Evolutionary conservation across 2,329 filamentous ascomycete genomes (phyloP).

Genomic region (Aschersonia sp.): DNA sequence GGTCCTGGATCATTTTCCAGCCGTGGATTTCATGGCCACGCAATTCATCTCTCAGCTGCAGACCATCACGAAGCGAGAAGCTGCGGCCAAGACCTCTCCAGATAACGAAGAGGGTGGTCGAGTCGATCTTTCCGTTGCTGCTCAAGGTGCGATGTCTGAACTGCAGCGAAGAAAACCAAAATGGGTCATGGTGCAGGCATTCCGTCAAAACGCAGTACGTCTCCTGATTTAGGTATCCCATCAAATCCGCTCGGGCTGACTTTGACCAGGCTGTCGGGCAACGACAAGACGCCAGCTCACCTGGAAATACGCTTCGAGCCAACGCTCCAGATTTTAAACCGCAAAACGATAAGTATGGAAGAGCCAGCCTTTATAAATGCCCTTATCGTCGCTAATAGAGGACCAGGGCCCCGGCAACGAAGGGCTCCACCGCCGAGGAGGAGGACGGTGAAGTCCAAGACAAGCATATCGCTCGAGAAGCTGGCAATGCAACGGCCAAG

Average conservation of each 20-base stretch:
- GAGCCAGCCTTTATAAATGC: conserved; percentile 1
- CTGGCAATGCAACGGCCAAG: conserved; percentile 10
- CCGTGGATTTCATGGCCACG: conserved; percentile 74
- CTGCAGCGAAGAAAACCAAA: conserved; percentile 50
- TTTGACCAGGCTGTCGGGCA: conserved; percentile 12
- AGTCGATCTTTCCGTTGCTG: conserved; percentile 61
- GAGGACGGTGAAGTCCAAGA: conserved; percentile 66
- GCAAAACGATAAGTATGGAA: conserved; percentile 21
- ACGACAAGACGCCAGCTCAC: conserved; percentile 15
- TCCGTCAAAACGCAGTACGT: conserved; percentile 48
- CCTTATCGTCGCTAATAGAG: not conserved
- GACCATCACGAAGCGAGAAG: conserved; percentile 49
- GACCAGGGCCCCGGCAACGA: conserved; percentile 7
- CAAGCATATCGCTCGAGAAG: conserved; percentile 12
- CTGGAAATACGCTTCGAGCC: conserved; percentile 33
- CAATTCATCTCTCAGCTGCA: conserved; percentile 50
- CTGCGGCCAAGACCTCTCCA: conserved; percentile 28
- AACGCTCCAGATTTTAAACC: conserved; percentile 53
- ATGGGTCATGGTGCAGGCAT: conserved; percentile 64
- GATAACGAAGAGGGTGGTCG: conserved; percentile 43
- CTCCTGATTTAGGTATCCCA: not conserved
- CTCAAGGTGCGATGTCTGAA: conserved; percentile 56
- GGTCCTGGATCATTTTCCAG: conserved; percentile 71
- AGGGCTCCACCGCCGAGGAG: conserved; percentile 27
- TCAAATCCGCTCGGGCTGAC: not conserved